These are phyloP conservation scores for Lactifluus echinatus DNA, from an alignment of 768 basidiomycete genomes.

Conservation along the genomic window DNA sequence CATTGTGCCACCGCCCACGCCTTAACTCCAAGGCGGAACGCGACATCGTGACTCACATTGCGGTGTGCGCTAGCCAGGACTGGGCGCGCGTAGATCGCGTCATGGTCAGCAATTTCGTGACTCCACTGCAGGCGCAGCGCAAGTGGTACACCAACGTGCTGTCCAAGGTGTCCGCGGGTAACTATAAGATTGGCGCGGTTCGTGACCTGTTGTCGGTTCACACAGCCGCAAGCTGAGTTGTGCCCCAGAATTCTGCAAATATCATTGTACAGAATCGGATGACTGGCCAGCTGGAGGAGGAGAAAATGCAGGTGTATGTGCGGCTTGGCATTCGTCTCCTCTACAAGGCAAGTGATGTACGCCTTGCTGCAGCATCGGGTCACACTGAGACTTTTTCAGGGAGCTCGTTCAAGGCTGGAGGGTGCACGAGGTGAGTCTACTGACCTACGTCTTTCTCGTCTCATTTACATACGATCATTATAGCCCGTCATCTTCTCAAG, in stretches of 20 bases:
- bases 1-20: conserved; percentile 83
- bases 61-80: conserved; percentile 88
- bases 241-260: conserved; percentile 81
- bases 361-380: neutral
- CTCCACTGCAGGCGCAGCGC: conserved; percentile 87
- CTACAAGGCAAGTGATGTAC: conserved; percentile 51
- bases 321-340: conserved; percentile 85
- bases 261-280: conserved; percentile 93
- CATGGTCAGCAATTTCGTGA: conserved; percentile 91
- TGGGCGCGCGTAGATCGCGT: conserved; percentile 86
- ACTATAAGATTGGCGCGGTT: conserved; percentile 86
- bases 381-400: conserved; percentile 32
- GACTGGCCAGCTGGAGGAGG: conserved; percentile 90
- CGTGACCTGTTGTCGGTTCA: conserved; percentile 25
- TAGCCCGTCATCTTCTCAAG: conserved; percentile 76
- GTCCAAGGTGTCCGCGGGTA: conserved; percentile 75
- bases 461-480: neutral
- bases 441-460: neutral
- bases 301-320: conserved; percentile 97
- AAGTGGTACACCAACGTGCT: conserved; percentile 96
- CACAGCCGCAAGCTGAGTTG: neutral
- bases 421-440: conserved; percentile 60
- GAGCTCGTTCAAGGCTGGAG: conserved; percentile 82
- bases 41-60: conserved; percentile 95
- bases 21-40: conserved; percentile 81